Conservation (phyloP, 805 yeast species). For the Candida ficus region DNA sequence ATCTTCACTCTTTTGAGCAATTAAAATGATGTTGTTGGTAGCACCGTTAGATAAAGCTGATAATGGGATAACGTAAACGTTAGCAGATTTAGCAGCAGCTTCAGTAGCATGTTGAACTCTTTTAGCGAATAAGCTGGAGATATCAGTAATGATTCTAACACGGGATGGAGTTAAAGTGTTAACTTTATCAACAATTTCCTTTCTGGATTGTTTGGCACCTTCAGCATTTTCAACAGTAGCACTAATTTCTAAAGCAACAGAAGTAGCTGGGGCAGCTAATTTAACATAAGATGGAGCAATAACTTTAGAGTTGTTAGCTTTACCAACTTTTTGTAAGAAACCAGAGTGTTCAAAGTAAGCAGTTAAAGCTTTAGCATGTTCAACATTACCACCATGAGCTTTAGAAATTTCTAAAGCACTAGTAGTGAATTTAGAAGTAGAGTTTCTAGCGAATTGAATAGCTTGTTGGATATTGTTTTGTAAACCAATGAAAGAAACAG, state of each 20-base stretch:
- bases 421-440: slow-evolving; percentile 54
- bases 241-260: slow-evolving; percentile 59
- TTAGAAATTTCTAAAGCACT: slow-evolving; percentile 76
- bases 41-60: slow-evolving; percentile 42
- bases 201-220: slow-evolving; percentile 60
- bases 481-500: slow-evolving; percentile 62
- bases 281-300: slow-evolving; percentile 40
- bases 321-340: slow-evolving; percentile 37
- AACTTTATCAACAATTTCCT: slow-evolving; percentile 65
- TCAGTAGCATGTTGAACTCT: slow-evolving; percentile 39
- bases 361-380: slow-evolving; percentile 74
- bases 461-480: slow-evolving; percentile 56
- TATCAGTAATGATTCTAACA: slow-evolving; percentile 52
- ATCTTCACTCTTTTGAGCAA: slow-evolving; percentile 38
- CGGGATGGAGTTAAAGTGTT: slow-evolving; percentile 67
- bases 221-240: slow-evolving; percentile 42
- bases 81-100: slow-evolving; percentile 37
- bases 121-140: slow-evolving; percentile 55
- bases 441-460: slow-evolving; percentile 50
- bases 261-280: slow-evolving; percentile 35
- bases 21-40: slow-evolving; percentile 45
- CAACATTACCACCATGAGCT: slow-evolving; percentile 78
- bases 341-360: slow-evolving; percentile 55
- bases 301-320: slow-evolving; percentile 40
- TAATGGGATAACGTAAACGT: slow-evolving; percentile 56